Base-by-base conservation (phyloP, 2,329 filamentous ascomycete genomes). In the Ceratocystiopsis sp. region DNA sequence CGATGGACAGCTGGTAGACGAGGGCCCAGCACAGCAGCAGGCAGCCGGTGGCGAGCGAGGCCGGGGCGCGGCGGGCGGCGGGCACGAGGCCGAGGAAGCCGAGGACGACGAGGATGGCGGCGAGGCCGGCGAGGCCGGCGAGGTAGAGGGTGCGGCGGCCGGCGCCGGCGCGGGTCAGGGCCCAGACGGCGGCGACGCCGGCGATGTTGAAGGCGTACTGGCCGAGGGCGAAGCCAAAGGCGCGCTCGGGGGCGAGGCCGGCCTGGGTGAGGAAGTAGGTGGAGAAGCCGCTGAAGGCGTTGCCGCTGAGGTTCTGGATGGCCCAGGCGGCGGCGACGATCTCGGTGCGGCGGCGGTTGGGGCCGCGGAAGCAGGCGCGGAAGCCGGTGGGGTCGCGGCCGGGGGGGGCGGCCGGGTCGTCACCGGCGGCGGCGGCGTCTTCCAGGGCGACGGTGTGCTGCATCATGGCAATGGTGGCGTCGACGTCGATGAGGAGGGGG, bases 401-500 rank as follows among this genome's bases (percentile, higher is more conserved):
- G n/a, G n/a, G n/a, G n/a, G n/a, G n/a, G n/a, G n/a, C n/a, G n/a
- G n/a, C n/a, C n/a, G n/a, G n/a, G n/a, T n/a, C n/a, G n/a, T n/a
- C n/a, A n/a, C n/a, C 84, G 8, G 65, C 63, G 4, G 82, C 86
- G n/a, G 47, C 47, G 37, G 73, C 70, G 55, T 83, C 71, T 57
- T 93, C 86, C 12, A 93, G 65, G 0, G 80, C 80, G 0, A 82
- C 87, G 0, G 85, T 94, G 56, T 93, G 84, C 1, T 85, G 75
- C 82, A 94, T 93, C 84, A 93, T 93, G 53, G 83, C 78, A 41
- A 93, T 68, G 0, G 84, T 91, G 61, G 91, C 84, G 48, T 93
- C 81, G 12, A 81, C 73, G 53, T 93, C 74, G 52, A 91, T 87
- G 47, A 80, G 78, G 47, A 66, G 65, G 49, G 75, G 64, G 15